Evolutionary conservation across 1,284 basidiomycete genomes (phyloP), one percentile per base, ranked within the genome.

Genomic region (Cutaneotrichosporon sp.): DNA sequence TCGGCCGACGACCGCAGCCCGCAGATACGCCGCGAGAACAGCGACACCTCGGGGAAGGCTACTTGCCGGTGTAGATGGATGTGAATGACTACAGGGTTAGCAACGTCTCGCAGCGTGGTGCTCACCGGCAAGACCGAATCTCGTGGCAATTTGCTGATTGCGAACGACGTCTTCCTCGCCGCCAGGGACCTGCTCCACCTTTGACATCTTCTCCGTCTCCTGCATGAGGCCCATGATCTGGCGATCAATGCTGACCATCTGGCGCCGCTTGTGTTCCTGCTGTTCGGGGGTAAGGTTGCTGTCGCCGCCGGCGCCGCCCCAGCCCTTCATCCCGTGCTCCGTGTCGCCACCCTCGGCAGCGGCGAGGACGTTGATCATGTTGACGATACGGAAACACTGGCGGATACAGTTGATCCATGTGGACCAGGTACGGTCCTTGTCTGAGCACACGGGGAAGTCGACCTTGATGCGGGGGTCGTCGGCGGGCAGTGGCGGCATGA

Each of bases 101-200:
- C 43, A 8, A 18, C 17, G 26, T 30, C 26, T 30, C 10, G n/a
- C n/a, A n/a, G n/a, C n/a, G n/a, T n/a, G n/a, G n/a, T 18, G 17
- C 43, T 35, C 43, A 45, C 43, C 43, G 18, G 74, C 69, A 15
- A 74, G 56, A 45, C 67, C 71, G 40, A 76, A 58, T 13, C 69
- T 52, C 15, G 69, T 66, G 4, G 69, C 65, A 14, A 73, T 61
- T 42, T 75, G 72, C 48, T 72, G 72, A 46, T 75, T 75, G 20
- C 70, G 59, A 9, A 69, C 71, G 9, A 76, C 71, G 44, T 75
- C 73, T 50, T 74, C 75, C 51, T 77, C 75, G 30, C 69, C 70
- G 30, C 74, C 74, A 1, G 72, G 68, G 2, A 73, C 70, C 15
- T 70, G 60, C n/a, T 73, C 69, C 43, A 71, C 67, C 12, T 72